Base-by-base conservation (phyloP, 352 stramenopile species). In the Peronospora tabacina region DNA sequence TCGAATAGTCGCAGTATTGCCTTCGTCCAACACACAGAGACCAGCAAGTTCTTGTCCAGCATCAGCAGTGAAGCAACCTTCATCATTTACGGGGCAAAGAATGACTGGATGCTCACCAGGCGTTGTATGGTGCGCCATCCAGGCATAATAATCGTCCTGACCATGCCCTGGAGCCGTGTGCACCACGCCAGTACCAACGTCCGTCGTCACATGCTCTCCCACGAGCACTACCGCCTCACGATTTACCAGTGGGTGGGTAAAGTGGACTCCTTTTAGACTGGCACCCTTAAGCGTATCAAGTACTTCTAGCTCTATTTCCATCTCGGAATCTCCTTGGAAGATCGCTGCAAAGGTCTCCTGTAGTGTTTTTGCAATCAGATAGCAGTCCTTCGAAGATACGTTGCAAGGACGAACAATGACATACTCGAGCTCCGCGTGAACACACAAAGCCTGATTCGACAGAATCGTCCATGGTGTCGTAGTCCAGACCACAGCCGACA, bases 401-500 rank as follows among this genome's bases (percentile, higher is more conserved):
- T 32, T 11, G 3, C 66, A 22, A 36, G 55, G 63, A 30, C 66
- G 43, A 7, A 98, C 85, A n/a, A 98, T 63, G 7, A 82, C 90
- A 66, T 99, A 99, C 44, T 86, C 70, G 38, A 98, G 68, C 10
- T 95, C 67, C 2, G 80, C 78, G 58, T 98, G 97, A n/a, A 99
- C 85, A 51, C 92, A 96, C 16, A 99, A 71, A n/a, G 92, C 95
- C 61, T 98, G 72, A 65, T 99, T 99, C 10, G 95, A 90, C 20
- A 95, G 96, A 49, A 99, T 96, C 16, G 96, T 99, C 96, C 96
- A 99, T 5, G 96, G 96, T 47, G 96, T 99, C 5, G 96, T 99
- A 5, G 96, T 99, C 95, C 96, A 99, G 47, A 98, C 89, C 28
- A 90, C 79, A 5, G 74, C 75, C 10, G 63, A 60, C n/a, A 92